These are phyloP conservation scores for Solanum okadae DNA, from an alignment of 257 asterid genomes.

Conservation along the genomic window DNA sequence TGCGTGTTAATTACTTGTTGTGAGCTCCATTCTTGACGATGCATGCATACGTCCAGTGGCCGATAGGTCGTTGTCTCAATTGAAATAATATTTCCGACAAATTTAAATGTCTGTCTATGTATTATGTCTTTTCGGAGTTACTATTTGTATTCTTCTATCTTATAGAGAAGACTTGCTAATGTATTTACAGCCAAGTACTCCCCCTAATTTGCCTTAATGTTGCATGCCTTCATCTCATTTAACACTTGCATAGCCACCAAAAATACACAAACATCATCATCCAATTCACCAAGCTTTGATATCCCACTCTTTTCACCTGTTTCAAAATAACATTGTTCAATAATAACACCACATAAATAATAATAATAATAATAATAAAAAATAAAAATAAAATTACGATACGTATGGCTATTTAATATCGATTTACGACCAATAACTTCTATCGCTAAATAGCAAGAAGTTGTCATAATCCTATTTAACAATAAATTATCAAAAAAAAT, in stretches of 20 bases:
- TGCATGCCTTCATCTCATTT: slow-evolving; percentile 24
- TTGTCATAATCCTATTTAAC: neutral
- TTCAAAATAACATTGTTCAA: neutral
- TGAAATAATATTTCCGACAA: neutral
- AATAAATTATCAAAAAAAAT: neutral
- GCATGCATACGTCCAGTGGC: neutral
- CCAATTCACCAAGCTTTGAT: slow-evolving; percentile 20
- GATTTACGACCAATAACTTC: neutral
- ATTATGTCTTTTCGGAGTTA: neutral
- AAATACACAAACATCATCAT: slow-evolving; percentile 15
- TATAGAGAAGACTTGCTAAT: neutral
- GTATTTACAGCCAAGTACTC: neutral
- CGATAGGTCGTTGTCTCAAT: neutral
- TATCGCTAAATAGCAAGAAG: neutral
- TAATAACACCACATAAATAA: neutral
- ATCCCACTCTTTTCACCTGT: slow-evolving; percentile 38
- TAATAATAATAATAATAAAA: too few relatives aligned
- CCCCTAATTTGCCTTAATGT: neutral
- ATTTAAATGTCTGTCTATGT: neutral
- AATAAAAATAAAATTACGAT: neutral
- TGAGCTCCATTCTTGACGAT: neutral
- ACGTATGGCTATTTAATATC: neutral
- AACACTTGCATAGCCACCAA: slow-evolving; percentile 36
- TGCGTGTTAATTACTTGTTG: neutral
- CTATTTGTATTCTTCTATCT: neutral